Evolutionary conservation across 805 yeast species (phyloP), one percentile per base, ranked within the genome.

Genomic region (Limtongia smithiae): DNA sequence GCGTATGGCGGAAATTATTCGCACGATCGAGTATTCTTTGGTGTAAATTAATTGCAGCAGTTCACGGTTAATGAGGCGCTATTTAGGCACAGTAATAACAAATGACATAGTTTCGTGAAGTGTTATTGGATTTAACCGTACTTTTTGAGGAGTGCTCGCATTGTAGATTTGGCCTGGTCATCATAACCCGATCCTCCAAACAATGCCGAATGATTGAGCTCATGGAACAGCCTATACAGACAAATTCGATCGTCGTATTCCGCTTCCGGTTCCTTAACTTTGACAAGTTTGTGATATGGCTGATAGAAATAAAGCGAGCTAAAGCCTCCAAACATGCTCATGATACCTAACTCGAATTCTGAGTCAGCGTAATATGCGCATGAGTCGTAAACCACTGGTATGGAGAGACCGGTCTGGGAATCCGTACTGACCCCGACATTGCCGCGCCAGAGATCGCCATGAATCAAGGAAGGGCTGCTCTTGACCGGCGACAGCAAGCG

Each of bases 311-410:
- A 43, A 3, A 15, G n/a, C 4, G 42, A 22, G 33, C 43, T 28
- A 37, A 54, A 55, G 6, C 59, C 59, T 15, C 59, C 59, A 38
- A 55, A 55, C 59, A 55, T 54, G 9, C 45, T 34, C 59, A 50
- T 50, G 3, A 55, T 54, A 3, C 59, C 59, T 11, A 55, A 53
- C 18, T 55, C 59, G 28, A 42, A 55, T 37, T 55, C 59, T 9
- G 28, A 25, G 34, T 55, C 58, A 5, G 57, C 56, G 38, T 37
- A 55, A 37, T 46, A 44, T 17, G 55, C 57, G 17, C 56, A 48
- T n/a, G 57, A 36, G 36, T 55, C 59, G 36, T 37, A 55, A 7
- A 54, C 30, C 9, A 55, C 52, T 7, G 59, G 42, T 11, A 30
- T 17, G 6, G 7, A n/a, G 30, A 28, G 30, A 4, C 47, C 44